Evolutionary conservation across 805 yeast genomes (phyloP).

Genomic region (Saccharomyces paradoxus): DNA sequence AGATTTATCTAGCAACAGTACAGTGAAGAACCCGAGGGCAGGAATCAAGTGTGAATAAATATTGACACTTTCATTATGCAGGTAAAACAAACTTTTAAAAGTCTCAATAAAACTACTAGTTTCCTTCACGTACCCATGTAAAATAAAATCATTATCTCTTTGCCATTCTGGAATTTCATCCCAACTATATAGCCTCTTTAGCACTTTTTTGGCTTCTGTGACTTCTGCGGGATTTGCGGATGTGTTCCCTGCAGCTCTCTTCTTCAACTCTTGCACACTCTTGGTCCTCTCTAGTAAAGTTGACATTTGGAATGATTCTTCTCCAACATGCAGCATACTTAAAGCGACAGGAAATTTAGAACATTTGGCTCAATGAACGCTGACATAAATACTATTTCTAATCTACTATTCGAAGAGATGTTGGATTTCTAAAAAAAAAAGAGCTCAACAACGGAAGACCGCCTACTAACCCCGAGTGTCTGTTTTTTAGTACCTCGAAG

Average conservation of each 20-base stretch:
- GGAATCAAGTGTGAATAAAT: conserved; percentile 59
- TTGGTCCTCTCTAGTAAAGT: not conserved
- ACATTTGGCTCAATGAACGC: not conserved
- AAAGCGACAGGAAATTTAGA: not conserved
- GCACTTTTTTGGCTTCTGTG: conserved; percentile 1
- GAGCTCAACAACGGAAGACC: not conserved
- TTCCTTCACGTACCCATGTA: conserved; percentile 53
- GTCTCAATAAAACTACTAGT: conserved; percentile 41
- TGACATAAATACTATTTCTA: not conserved
- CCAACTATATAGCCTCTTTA: conserved; percentile 18
- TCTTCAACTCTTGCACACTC: not conserved
- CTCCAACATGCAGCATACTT: not conserved
- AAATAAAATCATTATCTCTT: conserved; percentile 57
- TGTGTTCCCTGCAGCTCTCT: not conserved
- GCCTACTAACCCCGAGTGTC: not conserved
- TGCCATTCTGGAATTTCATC: conserved; percentile 67
- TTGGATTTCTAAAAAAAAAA: not conserved
- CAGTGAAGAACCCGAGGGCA: conserved; percentile 19
- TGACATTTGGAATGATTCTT: not conserved
- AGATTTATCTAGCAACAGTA: conserved; percentile 25
- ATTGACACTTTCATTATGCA: conserved; percentile 70
- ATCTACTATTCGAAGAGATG: not conserved
- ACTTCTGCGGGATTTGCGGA: not conserved
- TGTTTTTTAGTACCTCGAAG: not conserved
- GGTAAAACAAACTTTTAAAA: conserved; percentile 41